These are phyloP conservation scores for Coniochaeta prunicola DNA, from an alignment of 2,329 filamentous ascomycete species.

Conservation along the genomic window DNA sequence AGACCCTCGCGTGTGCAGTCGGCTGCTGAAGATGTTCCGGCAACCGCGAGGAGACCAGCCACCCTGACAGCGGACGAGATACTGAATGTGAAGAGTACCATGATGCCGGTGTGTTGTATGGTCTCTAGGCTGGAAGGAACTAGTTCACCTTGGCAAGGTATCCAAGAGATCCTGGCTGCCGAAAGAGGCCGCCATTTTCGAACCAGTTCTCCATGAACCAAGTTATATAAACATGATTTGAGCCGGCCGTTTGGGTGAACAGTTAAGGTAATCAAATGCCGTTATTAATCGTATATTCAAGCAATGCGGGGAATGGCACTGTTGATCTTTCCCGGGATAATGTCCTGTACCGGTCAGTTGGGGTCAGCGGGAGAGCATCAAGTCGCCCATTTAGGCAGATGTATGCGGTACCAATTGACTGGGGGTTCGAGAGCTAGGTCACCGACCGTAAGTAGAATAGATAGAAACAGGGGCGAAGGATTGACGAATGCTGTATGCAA, in stretches of 20 bases:
- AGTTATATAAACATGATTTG: background rate
- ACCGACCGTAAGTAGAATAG: too few species aligned
- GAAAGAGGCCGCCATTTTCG: background rate
- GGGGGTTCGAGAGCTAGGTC: background rate
- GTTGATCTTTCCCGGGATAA: background rate
- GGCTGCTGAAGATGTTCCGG: background rate
- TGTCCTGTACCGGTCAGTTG: background rate
- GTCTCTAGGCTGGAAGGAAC: background rate
- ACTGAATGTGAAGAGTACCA: background rate
- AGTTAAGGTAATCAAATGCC: background rate
- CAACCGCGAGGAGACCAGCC: background rate
- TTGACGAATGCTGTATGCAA: background rate
- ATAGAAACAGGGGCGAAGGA: background rate
- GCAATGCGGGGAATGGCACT: background rate
- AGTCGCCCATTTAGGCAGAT: background rate
- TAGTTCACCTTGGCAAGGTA: background rate
- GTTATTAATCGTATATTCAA: background rate
- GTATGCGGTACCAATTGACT: background rate
- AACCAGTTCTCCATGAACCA: background rate
- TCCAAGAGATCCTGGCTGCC: background rate
- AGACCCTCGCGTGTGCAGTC: constrained; percentile 1
- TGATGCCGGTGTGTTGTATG: background rate
- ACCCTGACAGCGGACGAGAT: background rate
- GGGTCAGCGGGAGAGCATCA: background rate
- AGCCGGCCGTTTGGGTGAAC: background rate